These are phyloP conservation scores for Tolypocladium ovalisporum DNA, from an alignment of 2,329 filamentous ascomycete genomes.

Conservation along the genomic window DNA sequence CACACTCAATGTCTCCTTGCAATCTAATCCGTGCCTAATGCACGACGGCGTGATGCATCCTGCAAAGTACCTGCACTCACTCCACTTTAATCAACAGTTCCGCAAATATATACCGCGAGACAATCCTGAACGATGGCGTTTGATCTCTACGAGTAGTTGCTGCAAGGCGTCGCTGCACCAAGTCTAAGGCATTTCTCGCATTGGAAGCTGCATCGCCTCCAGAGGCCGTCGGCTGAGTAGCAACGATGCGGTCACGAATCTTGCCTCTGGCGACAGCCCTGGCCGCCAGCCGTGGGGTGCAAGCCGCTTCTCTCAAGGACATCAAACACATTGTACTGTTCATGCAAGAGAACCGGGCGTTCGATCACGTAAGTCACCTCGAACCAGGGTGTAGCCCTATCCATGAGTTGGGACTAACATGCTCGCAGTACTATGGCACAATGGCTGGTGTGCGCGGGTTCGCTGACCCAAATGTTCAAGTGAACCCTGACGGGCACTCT, in stretches of 20 bases:
- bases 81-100: not conserved
- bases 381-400: not conserved
- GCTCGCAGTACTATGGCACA: slow-evolving; percentile 37
- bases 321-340: slow-evolving; percentile 48
- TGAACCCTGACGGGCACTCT: slow-evolving; percentile 22
- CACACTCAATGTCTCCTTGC: not conserved
- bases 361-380: slow-evolving; percentile 17
- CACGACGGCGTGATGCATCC: not conserved
- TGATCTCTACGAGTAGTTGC: not conserved
- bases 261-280: slow-evolving; percentile 2
- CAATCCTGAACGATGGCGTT: not conserved
- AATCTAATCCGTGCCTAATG: not conserved
- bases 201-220: not conserved
- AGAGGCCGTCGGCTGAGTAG: not conserved
- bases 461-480: slow-evolving; percentile 27
- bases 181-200: not conserved
- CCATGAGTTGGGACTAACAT: not conserved
- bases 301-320: slow-evolving; percentile 31
- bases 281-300: slow-evolving; percentile 7
- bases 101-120: not conserved
- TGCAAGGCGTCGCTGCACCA: not conserved
- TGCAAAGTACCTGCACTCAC: not conserved
- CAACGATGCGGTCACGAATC: not conserved
- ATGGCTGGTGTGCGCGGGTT: slow-evolving; percentile 44
- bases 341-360: slow-evolving; percentile 35